Conservation (phyloP, 345 rosid species). For the Aquilaria sinensis region DNA sequence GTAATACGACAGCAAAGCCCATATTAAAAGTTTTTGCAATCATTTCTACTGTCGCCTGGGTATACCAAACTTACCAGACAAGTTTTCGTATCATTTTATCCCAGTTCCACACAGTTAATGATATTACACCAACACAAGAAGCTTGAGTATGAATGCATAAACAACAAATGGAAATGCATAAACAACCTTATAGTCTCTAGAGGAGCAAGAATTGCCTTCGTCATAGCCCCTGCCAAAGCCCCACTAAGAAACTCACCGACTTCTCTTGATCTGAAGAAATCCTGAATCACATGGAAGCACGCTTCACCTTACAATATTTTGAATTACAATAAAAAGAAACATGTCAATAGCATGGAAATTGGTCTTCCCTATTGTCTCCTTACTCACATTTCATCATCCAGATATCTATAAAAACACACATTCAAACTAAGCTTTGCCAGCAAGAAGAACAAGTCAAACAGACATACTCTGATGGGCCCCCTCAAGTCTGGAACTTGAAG, state of each 20-base stretch:
- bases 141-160: background rate
- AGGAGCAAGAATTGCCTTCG: slow-evolving; percentile 98
- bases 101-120: background rate
- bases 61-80: background rate
- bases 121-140: background rate
- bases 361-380: too few relatives aligned
- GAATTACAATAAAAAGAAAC: too few relatives aligned
- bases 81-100: background rate
- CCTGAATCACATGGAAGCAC: slow-evolving; percentile 39
- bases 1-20: background rate
- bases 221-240: slow-evolving; percentile 98
- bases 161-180: slow-evolving; percentile 1
- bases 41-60: too few relatives aligned
- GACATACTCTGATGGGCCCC: slow-evolving; percentile 40
- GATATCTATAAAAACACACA: background rate
- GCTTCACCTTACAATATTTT: background rate
- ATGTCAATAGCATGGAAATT: too few relatives aligned
- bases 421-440: background rate
- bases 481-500: slow-evolving; percentile 59
- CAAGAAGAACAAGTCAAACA: background rate
- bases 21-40: background rate
- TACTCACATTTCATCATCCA: background rate
- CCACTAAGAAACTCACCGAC: slow-evolving; percentile 93
- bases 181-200: slow-evolving; percentile 89
- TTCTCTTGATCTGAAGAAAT: slow-evolving; percentile 63